Base-by-base conservation (phyloP, 345 rosid genomes). In the Anacardium occidentale region DNA sequence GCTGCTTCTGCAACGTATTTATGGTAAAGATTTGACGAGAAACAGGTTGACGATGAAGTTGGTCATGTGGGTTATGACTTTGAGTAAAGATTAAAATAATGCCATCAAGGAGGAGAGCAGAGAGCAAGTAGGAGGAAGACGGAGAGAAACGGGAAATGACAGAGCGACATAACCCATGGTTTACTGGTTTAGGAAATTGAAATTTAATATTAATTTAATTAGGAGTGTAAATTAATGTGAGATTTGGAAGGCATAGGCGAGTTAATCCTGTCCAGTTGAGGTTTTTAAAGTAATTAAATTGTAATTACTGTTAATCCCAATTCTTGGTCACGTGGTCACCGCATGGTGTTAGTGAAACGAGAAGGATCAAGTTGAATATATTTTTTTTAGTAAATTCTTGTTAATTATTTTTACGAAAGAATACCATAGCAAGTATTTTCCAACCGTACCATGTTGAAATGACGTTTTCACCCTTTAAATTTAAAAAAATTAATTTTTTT, bases 1-100 rank as follows among this genome's bases (percentile, higher is more conserved):
- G 17, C 18, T 50, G 42, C 1, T 50, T 18, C 18, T 50, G 18
- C 6, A 20, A 6, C 32, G 37, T 64, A 40, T 70, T 48, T 72
- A 59, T 64, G 60, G 69, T 45, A 29, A 18, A 63, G 5, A 4
- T 67, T 61, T 42, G 75, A 54, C 17, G 70, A 25, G 26, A 66
- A 51, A 53, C 21, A 20, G 68, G 61, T 55, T 72, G 17, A 3
- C 7, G 54, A 64, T 13, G 65, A 69, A 69, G 73, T 73, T 14
- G 64, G 55, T 47, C 70, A 76, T 48, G 62, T 26, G 71, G 34
- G 62, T 57, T 18, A 45, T 64, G 34, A 44, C 20, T 12, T 32
- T 34, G 1, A 34, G 44, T 0, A 29, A 14, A 5, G 24, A 58
- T 58, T 9, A 10, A 55, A 11, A 6, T 14, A 2, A 3, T 50